A percentile compares a stretch with the other conserved stretches of the same genome.
phyloP scores from a whole-genome alignment of 176 grass and related monocot genomes.

The Leersia perrieri region DNA sequence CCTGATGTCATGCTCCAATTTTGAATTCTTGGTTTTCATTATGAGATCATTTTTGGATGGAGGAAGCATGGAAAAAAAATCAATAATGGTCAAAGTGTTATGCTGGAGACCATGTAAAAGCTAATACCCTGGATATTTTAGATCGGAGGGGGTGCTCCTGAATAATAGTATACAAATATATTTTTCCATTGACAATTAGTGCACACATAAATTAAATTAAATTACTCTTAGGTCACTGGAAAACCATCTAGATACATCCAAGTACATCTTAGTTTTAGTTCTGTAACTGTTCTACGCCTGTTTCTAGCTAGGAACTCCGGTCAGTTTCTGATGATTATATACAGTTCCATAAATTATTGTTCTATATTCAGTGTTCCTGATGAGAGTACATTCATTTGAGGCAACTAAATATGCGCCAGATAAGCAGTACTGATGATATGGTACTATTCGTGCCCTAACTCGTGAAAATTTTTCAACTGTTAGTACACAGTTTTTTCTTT shows the following conservation, averaged over 20 bases:
- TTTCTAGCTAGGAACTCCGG: not conserved
- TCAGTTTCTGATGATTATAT: not conserved
- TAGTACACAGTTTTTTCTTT: not conserved
- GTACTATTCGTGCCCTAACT: not conserved
- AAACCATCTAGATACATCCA: not conserved
- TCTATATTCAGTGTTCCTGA: not conserved
- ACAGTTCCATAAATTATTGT: not conserved
- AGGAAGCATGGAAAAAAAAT: too few relatives aligned
- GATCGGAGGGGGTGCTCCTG: too few relatives aligned
- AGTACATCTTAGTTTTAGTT: not conserved
- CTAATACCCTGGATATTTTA: too few relatives aligned
- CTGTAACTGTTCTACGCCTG: not conserved
- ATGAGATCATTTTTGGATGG: too few relatives aligned
- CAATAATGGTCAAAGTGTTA: too few relatives aligned
- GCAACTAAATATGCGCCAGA: not conserved
- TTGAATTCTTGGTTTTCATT: too few relatives aligned
- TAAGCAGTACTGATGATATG: not conserved
- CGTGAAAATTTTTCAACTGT: constrained; percentile 11
- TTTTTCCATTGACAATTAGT: not conserved
- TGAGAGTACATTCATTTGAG: not conserved
- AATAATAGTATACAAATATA: not conserved
- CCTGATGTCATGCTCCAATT: too few relatives aligned
- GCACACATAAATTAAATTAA: not conserved
- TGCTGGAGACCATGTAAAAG: too few relatives aligned
- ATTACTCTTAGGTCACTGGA: not conserved